These are phyloP conservation scores for Teratosphaeria gauchensis DNA, from an alignment of 2,329 filamentous ascomycete genomes.

Conservation along the genomic window DNA sequence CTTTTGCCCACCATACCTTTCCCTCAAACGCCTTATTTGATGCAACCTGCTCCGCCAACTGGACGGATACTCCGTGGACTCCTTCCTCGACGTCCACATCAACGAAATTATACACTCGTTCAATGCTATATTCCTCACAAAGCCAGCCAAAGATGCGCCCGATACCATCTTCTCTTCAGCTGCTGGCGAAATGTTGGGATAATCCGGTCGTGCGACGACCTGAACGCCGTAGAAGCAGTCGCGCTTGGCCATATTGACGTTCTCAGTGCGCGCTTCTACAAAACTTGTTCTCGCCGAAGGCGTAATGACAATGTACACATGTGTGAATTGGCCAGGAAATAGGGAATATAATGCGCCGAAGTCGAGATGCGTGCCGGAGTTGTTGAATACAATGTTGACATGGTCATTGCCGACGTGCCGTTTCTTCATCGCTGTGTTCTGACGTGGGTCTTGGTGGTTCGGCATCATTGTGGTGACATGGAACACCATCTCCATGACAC, in stretches of 20 bases:
- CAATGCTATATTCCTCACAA: slow-evolving; percentile 79
- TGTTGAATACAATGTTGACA: slow-evolving; percentile 97
- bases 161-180: slow-evolving; percentile 84
- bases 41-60: slow-evolving; percentile 82
- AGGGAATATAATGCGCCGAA: slow-evolving; percentile 55
- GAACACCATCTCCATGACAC: slow-evolving; percentile 90
- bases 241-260: slow-evolving; percentile 33
- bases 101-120: slow-evolving; percentile 89
- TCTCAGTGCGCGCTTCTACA: slow-evolving; percentile 49
- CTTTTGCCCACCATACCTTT: slow-evolving; percentile 35
- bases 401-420: slow-evolving; percentile 94
- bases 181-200: slow-evolving; percentile 84
- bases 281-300: slow-evolving; percentile 74
- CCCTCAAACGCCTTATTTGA: slow-evolving; percentile 73
- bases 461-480: slow-evolving; percentile 98
- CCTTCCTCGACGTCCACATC: slow-evolving; percentile 63
- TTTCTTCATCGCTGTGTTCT: slow-evolving; percentile 60
- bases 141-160: slow-evolving; percentile 68
- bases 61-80: slow-evolving; percentile 61
- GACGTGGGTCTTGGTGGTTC: slow-evolving; percentile 65
- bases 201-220: slow-evolving; percentile 76
- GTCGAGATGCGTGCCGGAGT: slow-evolving; percentile 74
- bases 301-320: slow-evolving; percentile 90
- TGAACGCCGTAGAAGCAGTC: slow-evolving; percentile 75
- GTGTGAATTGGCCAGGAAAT: slow-evolving; percentile 92